phyloP scores from a whole-genome alignment of 345 rosid species.

The Dovyalis caffra region DNA sequence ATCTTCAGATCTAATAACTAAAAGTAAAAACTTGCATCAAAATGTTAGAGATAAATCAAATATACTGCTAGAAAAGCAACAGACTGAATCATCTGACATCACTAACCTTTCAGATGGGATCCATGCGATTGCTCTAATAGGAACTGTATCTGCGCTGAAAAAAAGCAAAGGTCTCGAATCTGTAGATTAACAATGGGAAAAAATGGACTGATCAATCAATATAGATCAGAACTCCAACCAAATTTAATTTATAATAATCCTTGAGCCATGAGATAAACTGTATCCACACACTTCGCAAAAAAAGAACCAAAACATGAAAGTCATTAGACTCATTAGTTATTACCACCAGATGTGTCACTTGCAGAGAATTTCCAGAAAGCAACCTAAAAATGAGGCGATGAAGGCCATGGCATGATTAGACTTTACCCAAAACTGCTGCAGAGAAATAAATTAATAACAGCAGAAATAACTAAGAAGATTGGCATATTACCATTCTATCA shows the following conservation, averaged over 20 bases:
- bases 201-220: constrained; percentile 2
- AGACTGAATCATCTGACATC: constrained; percentile 6
- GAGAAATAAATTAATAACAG: not conserved
- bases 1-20: not conserved
- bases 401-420: not conserved
- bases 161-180: constrained; percentile 83
- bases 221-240: not conserved
- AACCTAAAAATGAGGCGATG: constrained; percentile 46
- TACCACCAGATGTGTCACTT: constrained; percentile 55
- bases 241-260: no score
- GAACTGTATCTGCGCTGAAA: constrained; percentile 81
- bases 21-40: not conserved
- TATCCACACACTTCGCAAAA: not conserved
- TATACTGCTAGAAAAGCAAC: not conserved
- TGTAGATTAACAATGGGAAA: constrained; percentile 34
- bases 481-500: constrained; percentile 69
- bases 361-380: constrained; percentile 88
- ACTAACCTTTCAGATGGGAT: constrained; percentile 76
- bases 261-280: not conserved
- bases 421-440: not conserved
- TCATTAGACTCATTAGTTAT: constrained; percentile 1
- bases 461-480: constrained; percentile 8
- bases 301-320: not conserved
- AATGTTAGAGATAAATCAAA: not conserved
- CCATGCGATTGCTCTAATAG: constrained; percentile 88